These are phyloP conservation scores for Metschnikowia similis DNA, from an alignment of 805 yeast species.

Conservation along the genomic window DNA sequence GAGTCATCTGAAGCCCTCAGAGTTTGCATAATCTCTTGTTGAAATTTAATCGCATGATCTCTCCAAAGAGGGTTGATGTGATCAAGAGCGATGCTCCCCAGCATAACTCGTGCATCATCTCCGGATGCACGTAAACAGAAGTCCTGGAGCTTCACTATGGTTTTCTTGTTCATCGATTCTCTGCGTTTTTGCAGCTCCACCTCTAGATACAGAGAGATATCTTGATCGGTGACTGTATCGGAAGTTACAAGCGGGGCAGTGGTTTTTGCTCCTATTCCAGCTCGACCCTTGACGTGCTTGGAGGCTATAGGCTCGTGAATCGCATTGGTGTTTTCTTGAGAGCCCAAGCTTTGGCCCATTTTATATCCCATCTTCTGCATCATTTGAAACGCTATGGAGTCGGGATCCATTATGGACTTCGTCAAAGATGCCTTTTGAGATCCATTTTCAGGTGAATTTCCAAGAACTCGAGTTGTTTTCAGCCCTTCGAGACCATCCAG, in stretches of 20 bases:
- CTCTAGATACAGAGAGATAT: conserved; percentile 5
- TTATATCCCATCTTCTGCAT: conserved; percentile 60
- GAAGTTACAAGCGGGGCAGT: neutral
- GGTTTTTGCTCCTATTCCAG: conserved; percentile 21
- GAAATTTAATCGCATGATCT: conserved; percentile 15
- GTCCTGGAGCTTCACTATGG: conserved; percentile 32
- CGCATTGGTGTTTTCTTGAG: conserved; percentile 14
- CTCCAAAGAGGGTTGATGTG: conserved; percentile 41
- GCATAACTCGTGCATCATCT: conserved; percentile 24
- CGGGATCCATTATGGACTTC: conserved; percentile 11
- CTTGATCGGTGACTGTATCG: neutral
- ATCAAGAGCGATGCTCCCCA: conserved; percentile 24
- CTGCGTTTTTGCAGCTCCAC: conserved; percentile 2
- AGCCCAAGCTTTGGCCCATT: conserved; percentile 45
- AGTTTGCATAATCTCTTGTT: neutral
- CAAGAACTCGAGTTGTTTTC: neutral
- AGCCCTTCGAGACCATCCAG: neutral
- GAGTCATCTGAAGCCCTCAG: neutral
- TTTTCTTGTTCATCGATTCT: neutral
- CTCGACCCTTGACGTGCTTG: conserved; percentile 13
- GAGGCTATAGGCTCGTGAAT: conserved; percentile 29
- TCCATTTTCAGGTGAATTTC: neutral
- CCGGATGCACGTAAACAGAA: conserved; percentile 41
- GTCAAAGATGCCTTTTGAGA: neutral
- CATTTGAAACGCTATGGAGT: conserved; percentile 41